Percentiles rank a stretch among this genome's conserved stretches.
Evolutionary conservation across 768 basidiomycete genomes (phyloP).

Genomic region (Lentinula sp.): DNA sequence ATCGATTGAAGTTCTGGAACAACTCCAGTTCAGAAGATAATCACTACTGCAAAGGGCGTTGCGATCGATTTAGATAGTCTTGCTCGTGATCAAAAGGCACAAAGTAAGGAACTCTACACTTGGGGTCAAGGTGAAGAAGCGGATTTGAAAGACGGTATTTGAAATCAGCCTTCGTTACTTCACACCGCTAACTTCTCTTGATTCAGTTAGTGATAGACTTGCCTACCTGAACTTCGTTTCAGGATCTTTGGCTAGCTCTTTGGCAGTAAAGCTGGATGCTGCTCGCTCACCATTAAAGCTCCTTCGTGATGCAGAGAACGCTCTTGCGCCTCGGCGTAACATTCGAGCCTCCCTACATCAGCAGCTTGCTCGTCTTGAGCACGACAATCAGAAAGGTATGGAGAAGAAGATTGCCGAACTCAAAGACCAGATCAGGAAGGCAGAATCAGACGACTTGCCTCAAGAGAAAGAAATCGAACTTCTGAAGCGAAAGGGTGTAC

Average conservation of each 20-base stretch:
- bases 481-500: constrained; percentile 68
- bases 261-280: constrained; percentile 56
- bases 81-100: constrained; percentile 58
- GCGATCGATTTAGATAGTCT: constrained; percentile 68
- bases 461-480: constrained; percentile 69
- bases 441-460: constrained; percentile 55
- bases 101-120: constrained; percentile 80
- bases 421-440: constrained; percentile 60
- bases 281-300: constrained; percentile 66
- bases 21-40: constrained; percentile 68
- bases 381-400: constrained; percentile 54
- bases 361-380: constrained; percentile 63
- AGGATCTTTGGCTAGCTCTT: constrained; percentile 56
- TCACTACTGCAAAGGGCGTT: constrained; percentile 74
- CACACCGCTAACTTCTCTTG: not conserved
- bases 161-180: constrained; percentile 8
- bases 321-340: constrained; percentile 56
- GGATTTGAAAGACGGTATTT: constrained; percentile 71
- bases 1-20: constrained; percentile 30
- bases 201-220: constrained; percentile 68
- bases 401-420: constrained; percentile 71
- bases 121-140: constrained; percentile 73
- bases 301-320: constrained; percentile 64
- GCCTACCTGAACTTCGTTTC: constrained; percentile 78
- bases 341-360: constrained; percentile 48